phyloP scores from a whole-genome alignment of 805 yeast genomes.

The Schizosaccharomyces pombe region DNA sequence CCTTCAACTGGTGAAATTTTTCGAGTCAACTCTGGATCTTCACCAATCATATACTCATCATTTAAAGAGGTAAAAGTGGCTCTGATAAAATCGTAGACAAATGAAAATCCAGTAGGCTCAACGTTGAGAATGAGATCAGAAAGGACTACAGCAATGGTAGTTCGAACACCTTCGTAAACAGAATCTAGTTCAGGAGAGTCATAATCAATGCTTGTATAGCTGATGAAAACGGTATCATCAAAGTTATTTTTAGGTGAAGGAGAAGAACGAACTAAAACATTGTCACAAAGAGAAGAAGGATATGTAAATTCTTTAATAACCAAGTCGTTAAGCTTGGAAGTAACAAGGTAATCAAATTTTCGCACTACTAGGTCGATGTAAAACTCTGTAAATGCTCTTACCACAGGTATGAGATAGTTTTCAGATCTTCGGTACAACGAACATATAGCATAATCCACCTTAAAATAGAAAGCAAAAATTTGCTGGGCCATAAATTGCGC shows the following conservation, averaged over 20 bases:
- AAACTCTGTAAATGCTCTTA: neutral
- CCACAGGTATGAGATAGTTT: neutral
- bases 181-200: conserved; percentile 12
- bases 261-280: neutral
- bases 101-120: neutral
- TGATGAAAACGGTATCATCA: conserved; percentile 8
- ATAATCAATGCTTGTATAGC: conserved; percentile 10
- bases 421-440: neutral
- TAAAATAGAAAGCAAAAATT: conserved; percentile 46
- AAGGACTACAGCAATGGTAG: conserved; percentile 43
- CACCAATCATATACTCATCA: neutral
- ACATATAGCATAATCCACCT: conserved; percentile 25
- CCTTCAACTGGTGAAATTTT: neutral
- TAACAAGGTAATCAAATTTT: neutral
- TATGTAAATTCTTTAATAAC: neutral
- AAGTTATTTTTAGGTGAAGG: neutral
- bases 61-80: neutral
- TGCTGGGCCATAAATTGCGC: conserved; percentile 23
- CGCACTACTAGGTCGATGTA: neutral
- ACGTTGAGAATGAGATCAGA: conserved; percentile 45
- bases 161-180: conserved; percentile 30
- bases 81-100: neutral
- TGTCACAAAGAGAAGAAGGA: neutral
- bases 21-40: neutral
- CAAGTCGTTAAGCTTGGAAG: neutral